Conservation (phyloP, 2,329 filamentous ascomycete species). For the Fusarium cicatricum region DNA sequence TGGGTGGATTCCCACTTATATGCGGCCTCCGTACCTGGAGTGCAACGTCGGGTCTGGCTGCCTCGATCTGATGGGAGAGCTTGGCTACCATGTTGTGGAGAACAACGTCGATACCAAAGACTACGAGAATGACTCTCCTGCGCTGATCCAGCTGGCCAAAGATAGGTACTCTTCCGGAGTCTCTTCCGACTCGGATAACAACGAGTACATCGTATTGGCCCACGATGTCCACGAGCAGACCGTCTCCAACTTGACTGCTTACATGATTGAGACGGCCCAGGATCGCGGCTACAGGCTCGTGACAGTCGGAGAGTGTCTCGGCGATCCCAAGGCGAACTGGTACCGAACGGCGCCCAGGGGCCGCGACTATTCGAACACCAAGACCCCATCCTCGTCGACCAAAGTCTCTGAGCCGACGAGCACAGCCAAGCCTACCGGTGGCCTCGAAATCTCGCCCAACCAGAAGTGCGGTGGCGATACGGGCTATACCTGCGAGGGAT, state of each 20-base stretch:
- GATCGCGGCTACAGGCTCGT: constrained; percentile 56
- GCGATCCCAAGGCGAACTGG: constrained; percentile 60
- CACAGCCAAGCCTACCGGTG: constrained; percentile 29
- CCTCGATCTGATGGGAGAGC: constrained; percentile 44
- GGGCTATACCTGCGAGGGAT: constrained; percentile 49
- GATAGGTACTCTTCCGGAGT: constrained; percentile 46
- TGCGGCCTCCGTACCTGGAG: constrained; percentile 56
- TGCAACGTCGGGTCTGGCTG: constrained; percentile 53
- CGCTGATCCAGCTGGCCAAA: constrained; percentile 58
- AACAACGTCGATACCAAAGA: constrained; percentile 69
- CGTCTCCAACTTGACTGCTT: constrained; percentile 51
- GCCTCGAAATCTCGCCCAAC: constrained; percentile 44
- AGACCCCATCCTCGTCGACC: constrained; percentile 10
- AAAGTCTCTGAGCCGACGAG: constrained; percentile 19
- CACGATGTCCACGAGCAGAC: constrained; percentile 62
- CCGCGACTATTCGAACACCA: constrained; percentile 14
- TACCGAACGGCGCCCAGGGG: constrained; percentile 51
- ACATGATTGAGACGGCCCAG: constrained; percentile 53
- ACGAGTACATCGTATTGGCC: constrained; percentile 60
- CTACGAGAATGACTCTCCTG: constrained; percentile 60
- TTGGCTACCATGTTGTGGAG: constrained; percentile 65
- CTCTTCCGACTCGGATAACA: constrained; percentile 43
- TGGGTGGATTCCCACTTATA: constrained; percentile 53
- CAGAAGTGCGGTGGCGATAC: constrained; percentile 48
- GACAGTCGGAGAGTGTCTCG: constrained; percentile 66